A percentile compares a stretch with the other conserved stretches of the same genome.
These are phyloP conservation scores for Ophiostoma montium DNA, from an alignment of 2,329 filamentous ascomycete genomes.

Conservation along the genomic window DNA sequence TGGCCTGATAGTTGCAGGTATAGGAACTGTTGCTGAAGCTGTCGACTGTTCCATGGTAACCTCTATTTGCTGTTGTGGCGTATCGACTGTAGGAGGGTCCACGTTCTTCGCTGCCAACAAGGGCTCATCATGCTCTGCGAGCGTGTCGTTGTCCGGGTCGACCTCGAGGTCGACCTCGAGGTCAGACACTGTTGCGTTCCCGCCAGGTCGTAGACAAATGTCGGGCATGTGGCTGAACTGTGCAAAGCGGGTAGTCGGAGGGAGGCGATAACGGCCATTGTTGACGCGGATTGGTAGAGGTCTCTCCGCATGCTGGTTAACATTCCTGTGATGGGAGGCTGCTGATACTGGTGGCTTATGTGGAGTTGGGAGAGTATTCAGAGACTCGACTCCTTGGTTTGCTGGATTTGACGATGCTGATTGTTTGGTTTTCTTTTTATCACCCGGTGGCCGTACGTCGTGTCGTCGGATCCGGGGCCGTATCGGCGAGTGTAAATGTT, in stretches of 20 bases:
- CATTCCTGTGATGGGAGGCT: neutral
- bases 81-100: neutral
- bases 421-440: neutral
- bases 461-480: neutral
- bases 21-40: too few relatives aligned
- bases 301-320: neutral
- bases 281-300: neutral
- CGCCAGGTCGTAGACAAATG: neutral
- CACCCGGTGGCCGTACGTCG: neutral
- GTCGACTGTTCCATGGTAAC: too few relatives aligned
- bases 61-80: neutral
- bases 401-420: neutral
- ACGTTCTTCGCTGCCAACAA: too few relatives aligned
- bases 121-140: too few relatives aligned
- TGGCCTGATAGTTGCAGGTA: too few relatives aligned
- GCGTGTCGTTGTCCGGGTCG: too few relatives aligned
- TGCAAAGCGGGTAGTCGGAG: neutral
- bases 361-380: too few relatives aligned
- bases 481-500: neutral
- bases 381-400: too few relatives aligned
- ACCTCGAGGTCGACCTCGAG: neutral
- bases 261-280: neutral
- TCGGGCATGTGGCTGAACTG: neutral
- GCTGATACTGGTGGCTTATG: neutral
- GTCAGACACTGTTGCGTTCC: neutral